Evolutionary conservation across 2,329 filamentous ascomycete species (phyloP), one percentile per base, ranked within the genome.

Genomic region (Dactylonectria estremocensis): DNA sequence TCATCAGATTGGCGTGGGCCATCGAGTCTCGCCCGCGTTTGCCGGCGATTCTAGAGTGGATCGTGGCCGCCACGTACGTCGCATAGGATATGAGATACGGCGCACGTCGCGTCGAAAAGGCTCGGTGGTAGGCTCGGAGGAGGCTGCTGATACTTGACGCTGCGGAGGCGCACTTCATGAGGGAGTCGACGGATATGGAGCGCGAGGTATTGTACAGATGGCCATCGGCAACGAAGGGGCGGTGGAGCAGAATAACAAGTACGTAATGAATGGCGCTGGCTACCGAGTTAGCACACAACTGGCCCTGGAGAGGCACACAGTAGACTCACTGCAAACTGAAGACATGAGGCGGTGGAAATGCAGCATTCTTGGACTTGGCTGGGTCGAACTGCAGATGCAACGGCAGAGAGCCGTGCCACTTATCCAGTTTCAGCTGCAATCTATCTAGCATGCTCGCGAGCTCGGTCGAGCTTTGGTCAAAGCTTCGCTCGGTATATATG

Each of bases 11-110:
- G 3, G 74, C 67, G 64, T 84, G 80, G 0, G 83, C 81, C 4
- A 81, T 78, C 0, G 82, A 84, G 0, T 78, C 77, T 0, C 74
- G 74, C 8, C 80, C 79, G 9, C 83, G 79, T 49, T 84, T 83
- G 3, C 86, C 84, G 0, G 86, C 85, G 6, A 86, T 84, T 3
- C 86, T 85, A 0, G 83, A 83, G 57, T 86, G 83, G 18, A 89
- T 87, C 0, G 86, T 88, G 0, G 85, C 86, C 4, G 83, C 82
- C 1, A 88, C 85, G 64, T 89, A 89, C 0, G 85, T 87, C 0
- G 87, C 85, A 72, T 89, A 89, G 0, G 85, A 86, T 18, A 89
- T 82, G 1, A 89, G 76, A 61, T 89, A 89, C 0, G 87, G 87
- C 0, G 87, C 84, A 11, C 81, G 76, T 11, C 79, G 77, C 2